These are phyloP conservation scores for Sugiyamaella castrensis DNA, from an alignment of 1,139 yeast genomes.

Conservation along the genomic window DNA sequence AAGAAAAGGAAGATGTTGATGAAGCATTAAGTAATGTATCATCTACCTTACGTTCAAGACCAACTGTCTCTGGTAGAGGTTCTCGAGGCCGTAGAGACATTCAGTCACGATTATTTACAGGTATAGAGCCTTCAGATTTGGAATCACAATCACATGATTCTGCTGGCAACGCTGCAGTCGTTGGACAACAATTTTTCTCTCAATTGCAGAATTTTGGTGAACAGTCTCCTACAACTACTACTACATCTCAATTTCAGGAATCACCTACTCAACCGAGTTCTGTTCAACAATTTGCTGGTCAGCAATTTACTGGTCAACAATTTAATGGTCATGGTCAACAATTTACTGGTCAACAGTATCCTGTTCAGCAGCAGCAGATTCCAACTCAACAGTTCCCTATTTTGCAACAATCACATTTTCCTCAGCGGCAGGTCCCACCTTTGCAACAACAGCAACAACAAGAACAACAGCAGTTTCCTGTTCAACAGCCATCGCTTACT, in stretches of 20 bases:
- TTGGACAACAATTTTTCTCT: conserved; percentile 21
- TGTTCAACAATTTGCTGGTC: neutral
- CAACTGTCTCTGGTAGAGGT: conserved; percentile 33
- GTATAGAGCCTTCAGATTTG: conserved; percentile 40
- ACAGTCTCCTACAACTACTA: conserved; percentile 4
- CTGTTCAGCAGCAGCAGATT: neutral
- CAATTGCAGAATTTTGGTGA: conserved; percentile 27
- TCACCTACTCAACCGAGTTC: neutral
- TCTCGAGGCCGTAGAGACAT: conserved; percentile 46
- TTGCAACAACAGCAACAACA: conserved; percentile 2
- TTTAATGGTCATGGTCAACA: neutral
- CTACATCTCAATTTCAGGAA: neutral
- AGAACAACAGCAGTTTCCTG: conserved; percentile 1
- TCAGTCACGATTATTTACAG: conserved; percentile 54
- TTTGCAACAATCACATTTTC: neutral
- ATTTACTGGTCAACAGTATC: neutral
- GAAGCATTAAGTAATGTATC: conserved; percentile 35
- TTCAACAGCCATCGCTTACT: conserved; percentile 6
- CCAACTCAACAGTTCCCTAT: neutral
- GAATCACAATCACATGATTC: conserved; percentile 20
- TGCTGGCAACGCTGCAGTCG: conserved; percentile 10
- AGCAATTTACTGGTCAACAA: neutral
- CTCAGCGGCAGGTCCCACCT: neutral
- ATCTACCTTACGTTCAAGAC: conserved; percentile 32
- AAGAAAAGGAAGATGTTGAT: conserved; percentile 32